Evolutionary conservation across 495 filamentous ascomycete species (phyloP).

Genomic region (Hypoxylon cercidicola): DNA sequence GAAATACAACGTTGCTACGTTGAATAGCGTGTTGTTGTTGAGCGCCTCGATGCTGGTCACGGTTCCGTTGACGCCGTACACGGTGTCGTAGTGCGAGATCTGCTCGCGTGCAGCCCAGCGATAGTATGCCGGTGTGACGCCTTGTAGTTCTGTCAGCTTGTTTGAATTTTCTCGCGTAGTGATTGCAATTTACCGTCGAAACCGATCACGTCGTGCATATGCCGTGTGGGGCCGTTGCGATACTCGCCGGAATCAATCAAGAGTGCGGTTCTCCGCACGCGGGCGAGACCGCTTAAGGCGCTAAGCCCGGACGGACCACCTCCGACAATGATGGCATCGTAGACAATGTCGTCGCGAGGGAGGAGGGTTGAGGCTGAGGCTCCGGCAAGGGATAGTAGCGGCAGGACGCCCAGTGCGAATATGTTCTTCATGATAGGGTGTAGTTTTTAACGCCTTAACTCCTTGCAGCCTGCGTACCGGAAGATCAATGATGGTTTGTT

Average conservation of each 20-base stretch:
- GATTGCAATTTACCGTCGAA: constrained; percentile 59
- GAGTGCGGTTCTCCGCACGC: constrained; percentile 61
- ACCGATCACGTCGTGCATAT: constrained; percentile 69
- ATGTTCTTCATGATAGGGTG: constrained; percentile 29
- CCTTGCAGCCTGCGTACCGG: constrained; percentile 5
- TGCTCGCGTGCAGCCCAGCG: constrained; percentile 63
- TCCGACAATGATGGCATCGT: constrained; percentile 49
- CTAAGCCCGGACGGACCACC: constrained; percentile 55
- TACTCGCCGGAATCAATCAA: constrained; percentile 67
- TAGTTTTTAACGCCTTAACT: constrained; percentile 11
- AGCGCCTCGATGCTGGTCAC: constrained; percentile 57
- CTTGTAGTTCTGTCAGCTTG: constrained; percentile 35
- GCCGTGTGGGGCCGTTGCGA: constrained; percentile 63
- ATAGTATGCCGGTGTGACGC: constrained; percentile 63
- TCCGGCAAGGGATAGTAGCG: constrained; percentile 29
- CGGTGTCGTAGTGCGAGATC: constrained; percentile 59
- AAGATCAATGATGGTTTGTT: constrained; percentile 11
- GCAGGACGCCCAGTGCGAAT: constrained; percentile 23
- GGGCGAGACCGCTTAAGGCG: constrained; percentile 63
- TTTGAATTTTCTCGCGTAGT: neutral
- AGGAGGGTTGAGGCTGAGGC: constrained; percentile 23
- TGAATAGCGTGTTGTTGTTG: constrained; percentile 56
- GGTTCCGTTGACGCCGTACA: constrained; percentile 60
- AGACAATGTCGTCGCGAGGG: constrained; percentile 34
- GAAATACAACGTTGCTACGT: constrained; percentile 45